These are phyloP conservation scores for Pseudogymnoascus sp. DNA, from an alignment of 2,329 filamentous ascomycete species.

Conservation along the genomic window DNA sequence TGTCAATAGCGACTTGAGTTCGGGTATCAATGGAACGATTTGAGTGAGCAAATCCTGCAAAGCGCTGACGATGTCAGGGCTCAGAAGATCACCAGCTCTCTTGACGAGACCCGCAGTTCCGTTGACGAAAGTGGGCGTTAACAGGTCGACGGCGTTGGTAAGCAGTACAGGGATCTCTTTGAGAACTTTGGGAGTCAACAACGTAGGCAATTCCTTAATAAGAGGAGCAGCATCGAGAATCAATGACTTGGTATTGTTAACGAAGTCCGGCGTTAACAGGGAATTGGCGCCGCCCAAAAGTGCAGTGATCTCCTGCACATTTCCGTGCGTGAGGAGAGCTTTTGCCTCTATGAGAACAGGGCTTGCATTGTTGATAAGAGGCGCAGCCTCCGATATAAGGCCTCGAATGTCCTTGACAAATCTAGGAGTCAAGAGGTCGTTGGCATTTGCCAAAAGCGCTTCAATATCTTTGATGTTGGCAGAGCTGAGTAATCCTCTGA, in stretches of 20 bases:
- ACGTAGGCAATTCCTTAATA: background rate
- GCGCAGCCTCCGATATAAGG: constrained; percentile 23
- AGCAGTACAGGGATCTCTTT: constrained; percentile 29
- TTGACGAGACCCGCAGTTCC: background rate
- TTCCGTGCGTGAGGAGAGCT: background rate
- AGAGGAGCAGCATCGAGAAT: background rate
- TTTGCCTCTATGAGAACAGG: background rate
- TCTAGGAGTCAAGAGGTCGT: constrained; percentile 15
- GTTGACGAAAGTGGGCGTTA: constrained; percentile 22
- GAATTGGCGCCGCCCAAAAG: constrained; percentile 2
- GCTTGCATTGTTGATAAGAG: constrained; percentile 23
- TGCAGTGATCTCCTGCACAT: background rate
- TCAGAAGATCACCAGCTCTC: background rate
- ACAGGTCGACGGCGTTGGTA: constrained; percentile 30
- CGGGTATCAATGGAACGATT: background rate
- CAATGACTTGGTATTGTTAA: constrained; percentile 5
- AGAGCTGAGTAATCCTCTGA: background rate
- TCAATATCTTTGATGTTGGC: background rate
- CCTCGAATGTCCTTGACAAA: constrained; percentile 8
- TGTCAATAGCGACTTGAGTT: background rate
- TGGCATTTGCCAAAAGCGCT: background rate
- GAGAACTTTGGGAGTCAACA: constrained; percentile 10
- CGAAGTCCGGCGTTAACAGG: constrained; percentile 7
- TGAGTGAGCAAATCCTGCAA: background rate
- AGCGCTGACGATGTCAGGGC: background rate